Evolutionary conservation across 2,329 filamentous ascomycete species (phyloP).

Genomic region (Berkeleyomyces rouxiae): DNA sequence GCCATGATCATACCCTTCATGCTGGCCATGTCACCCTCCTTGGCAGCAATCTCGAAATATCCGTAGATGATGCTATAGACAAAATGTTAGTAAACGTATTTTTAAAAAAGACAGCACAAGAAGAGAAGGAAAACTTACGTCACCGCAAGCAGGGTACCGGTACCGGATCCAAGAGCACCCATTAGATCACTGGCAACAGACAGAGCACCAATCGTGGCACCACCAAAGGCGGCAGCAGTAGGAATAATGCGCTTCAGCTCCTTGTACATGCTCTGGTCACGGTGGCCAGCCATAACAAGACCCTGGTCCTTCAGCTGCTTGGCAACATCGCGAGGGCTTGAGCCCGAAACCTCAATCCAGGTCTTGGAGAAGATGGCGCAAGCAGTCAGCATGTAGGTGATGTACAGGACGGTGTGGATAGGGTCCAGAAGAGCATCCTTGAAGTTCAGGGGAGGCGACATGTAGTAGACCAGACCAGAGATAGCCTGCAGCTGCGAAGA

Average conservation of each 20-base stretch:
- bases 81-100: slow-evolving; percentile 19
- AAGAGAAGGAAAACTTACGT: slow-evolving; percentile 50
- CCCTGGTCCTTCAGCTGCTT: slow-evolving; percentile 99
- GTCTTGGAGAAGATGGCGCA: slow-evolving; percentile 99
- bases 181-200: slow-evolving; percentile 91
- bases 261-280: slow-evolving; percentile 99
- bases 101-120: background rate
- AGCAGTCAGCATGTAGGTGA: slow-evolving; percentile 92
- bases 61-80: slow-evolving; percentile 83
- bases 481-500: slow-evolving; percentile 87
- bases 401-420: slow-evolving; percentile 90
- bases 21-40: slow-evolving; percentile 86
- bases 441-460: slow-evolving; percentile 96
- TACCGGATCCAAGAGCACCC: slow-evolving; percentile 88
- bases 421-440: slow-evolving; percentile 93
- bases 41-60: slow-evolving; percentile 98
- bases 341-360: slow-evolving; percentile 98
- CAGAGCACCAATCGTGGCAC: slow-evolving; percentile 94
- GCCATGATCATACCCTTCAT: slow-evolving; percentile 61
- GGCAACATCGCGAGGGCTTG: slow-evolving; percentile 90
- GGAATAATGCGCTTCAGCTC: slow-evolving; percentile 99
- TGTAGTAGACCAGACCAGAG: slow-evolving; percentile 96
- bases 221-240: slow-evolving; percentile 92
- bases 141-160: slow-evolving; percentile 93
- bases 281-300: slow-evolving; percentile 97